Conservation (phyloP, 2,329 filamentous ascomycete species). For the Nemania abortiva region DNA sequence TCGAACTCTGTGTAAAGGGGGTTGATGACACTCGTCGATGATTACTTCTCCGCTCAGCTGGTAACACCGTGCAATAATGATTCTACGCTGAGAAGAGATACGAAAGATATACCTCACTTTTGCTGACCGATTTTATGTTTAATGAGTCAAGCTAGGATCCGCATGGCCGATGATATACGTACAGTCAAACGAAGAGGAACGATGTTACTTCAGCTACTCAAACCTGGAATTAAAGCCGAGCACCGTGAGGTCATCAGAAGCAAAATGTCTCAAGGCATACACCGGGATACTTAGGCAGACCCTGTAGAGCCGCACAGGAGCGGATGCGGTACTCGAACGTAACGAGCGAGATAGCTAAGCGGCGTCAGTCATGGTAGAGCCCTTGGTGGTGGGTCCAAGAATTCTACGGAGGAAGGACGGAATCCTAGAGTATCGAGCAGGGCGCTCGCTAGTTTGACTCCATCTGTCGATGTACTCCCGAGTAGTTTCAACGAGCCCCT, state of each 20-base stretch:
- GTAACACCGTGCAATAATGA: constrained; percentile 40
- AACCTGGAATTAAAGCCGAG: constrained; percentile 42
- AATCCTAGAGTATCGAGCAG: constrained; percentile 39
- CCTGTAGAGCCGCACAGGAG: constrained; percentile 41
- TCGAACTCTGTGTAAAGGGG: constrained; percentile 28
- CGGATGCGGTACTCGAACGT: constrained; percentile 39
- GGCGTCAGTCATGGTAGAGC: constrained; percentile 41
- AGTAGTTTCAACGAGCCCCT: constrained; percentile 42
- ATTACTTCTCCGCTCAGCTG: constrained; percentile 30
- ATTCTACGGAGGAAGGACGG: constrained; percentile 36
- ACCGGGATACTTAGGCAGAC: constrained; percentile 41
- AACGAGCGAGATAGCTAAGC: constrained; percentile 39
- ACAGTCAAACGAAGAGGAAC: constrained; percentile 28
- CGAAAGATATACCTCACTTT: constrained; percentile 41
- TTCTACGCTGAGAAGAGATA: constrained; percentile 40
- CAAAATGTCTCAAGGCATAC: constrained; percentile 41
- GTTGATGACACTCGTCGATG: constrained; percentile 20
- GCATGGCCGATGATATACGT: constrained; percentile 37
- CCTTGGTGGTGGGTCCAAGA: constrained; percentile 43
- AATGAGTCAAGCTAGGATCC: constrained; percentile 46
- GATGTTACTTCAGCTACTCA: constrained; percentile 44
- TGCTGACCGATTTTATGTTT: constrained; percentile 38
- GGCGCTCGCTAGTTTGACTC: constrained; percentile 41
- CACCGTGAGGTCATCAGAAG: constrained; percentile 38
- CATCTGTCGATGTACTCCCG: constrained; percentile 41